phyloP scores from a whole-genome alignment of 2,329 filamentous ascomycete species.

The Aspergillus ibericus region DNA sequence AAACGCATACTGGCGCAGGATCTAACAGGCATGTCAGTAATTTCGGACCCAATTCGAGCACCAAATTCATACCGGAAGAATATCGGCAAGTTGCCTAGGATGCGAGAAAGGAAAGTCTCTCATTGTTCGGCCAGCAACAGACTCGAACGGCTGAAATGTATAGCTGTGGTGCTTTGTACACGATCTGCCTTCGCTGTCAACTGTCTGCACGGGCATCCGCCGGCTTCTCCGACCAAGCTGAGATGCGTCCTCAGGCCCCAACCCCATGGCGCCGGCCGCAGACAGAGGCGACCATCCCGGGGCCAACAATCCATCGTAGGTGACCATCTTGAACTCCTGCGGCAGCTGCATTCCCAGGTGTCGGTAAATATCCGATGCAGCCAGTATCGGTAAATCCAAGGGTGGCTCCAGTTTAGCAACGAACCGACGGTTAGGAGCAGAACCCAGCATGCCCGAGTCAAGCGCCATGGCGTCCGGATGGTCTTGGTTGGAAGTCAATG shows the following conservation, averaged over 20 bases:
- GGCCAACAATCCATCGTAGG: slow-evolving; percentile 42
- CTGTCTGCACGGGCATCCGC: slow-evolving; percentile 31
- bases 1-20: slow-evolving; percentile 47
- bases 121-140: slow-evolving; percentile 41
- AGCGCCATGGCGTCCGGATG: slow-evolving; percentile 39
- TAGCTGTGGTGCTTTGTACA: slow-evolving; percentile 42
- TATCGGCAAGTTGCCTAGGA: slow-evolving; percentile 46
- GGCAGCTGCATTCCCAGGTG: slow-evolving; percentile 41
- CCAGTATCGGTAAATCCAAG: slow-evolving; percentile 44
- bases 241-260: slow-evolving; percentile 28
- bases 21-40: slow-evolving; percentile 23
- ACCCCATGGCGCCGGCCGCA: slow-evolving; percentile 23
- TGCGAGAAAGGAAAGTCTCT: slow-evolving; percentile 47
- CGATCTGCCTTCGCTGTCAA: slow-evolving; percentile 32
- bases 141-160: slow-evolving; percentile 45
- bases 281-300: slow-evolving; percentile 29
- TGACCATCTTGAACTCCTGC: slow-evolving; percentile 41
- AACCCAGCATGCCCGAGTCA: slow-evolving; percentile 38
- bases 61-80: slow-evolving; percentile 38
- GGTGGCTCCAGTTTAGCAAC: slow-evolving; percentile 45
- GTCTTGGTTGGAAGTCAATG: slow-evolving; percentile 34
- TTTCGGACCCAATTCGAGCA: background rate
- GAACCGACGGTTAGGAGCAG: slow-evolving; percentile 45
- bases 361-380: slow-evolving; percentile 43
- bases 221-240: slow-evolving; percentile 34